Base-by-base conservation (phyloP, 2,329 filamentous ascomycete genomes). In the Pseudogymnoascus sp. region DNA sequence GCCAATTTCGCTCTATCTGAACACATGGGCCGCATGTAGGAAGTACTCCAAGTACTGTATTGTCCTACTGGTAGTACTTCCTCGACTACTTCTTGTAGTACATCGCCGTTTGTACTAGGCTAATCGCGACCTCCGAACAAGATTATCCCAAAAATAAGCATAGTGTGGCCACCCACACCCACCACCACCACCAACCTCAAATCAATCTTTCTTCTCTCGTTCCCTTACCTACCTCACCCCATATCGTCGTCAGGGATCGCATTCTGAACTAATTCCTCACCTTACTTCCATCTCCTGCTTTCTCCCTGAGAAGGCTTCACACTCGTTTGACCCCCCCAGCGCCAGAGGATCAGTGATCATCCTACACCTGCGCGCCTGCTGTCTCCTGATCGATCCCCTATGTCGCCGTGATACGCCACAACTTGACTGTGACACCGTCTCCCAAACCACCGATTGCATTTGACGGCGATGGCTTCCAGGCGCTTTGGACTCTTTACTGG, bases 381-480 rank as follows among this genome's bases (percentile, higher is more conserved):
- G 10, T 33, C 50, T 57, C 50, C 50, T 57, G 28, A 57, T 57
- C 11, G 50, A 57, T 57, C 50, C 50, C 50, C 50, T 57, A 57
- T 57, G 50, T 57, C 50, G 50, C 28, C 50, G 50, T 57, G 50
- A 57, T 57, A 57, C 50, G 50, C 50, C 50, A 33, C 50, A 57
- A 57, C 50, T 57, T 21, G 50, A 57, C 50, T 57, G 50, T 57
- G 50, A 57, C 50, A 57, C 50, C 50, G 50, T 21, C 50, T 33
- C 50, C 28, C 50, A 28, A 57, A 26, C 50, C n/a, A 57, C 50
- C 50, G 50, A 57, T 57, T 57, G 28, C 50, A 57, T 33, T 57
- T 57, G 50, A 57, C 28, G 50, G 50, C 28, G 50, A 57, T 57
- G 50, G 50, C 50, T 57, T 57, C 50, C 33, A 33, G 50, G 50